Base-by-base conservation (phyloP, 108 stramenopile genomes). In the Nannochloropsis granulata region DNA sequence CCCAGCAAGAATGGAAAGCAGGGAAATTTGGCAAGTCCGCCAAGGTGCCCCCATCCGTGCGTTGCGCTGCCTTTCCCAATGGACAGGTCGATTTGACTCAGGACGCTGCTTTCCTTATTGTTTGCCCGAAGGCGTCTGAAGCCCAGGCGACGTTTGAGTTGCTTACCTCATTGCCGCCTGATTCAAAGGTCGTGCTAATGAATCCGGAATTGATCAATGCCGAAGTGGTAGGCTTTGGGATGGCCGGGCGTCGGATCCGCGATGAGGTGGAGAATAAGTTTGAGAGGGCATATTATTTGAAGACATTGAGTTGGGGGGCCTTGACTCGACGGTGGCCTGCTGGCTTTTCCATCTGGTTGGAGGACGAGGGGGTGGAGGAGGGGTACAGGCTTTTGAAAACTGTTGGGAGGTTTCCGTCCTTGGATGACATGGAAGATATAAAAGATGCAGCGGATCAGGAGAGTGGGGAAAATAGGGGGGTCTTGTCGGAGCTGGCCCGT, bases 161-260 rank as follows among this genome's bases (percentile, higher is more conserved):
- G 21, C 56, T 71, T n/a, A 71, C 56, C 56, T 71, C 56, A 16
- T n/a, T 71, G 21, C 56, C 56, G 21, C 21, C 56, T 16, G 56
- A 71, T n/a, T 16, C 56, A 5, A 71, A 71, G 56, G 91, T 94
- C 13, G 91, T 95, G 24, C 93, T 97, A 86, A 92, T 97, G 13
- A 97, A 97, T 87, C 96, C 96, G n/a, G 85, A 92, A 12, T 84
- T 97, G 78, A 94, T 97, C 21, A 95, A 97, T 90, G 95, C 95
- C 95, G 96, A 94, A 78, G 94, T 94, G 14, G 95, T 95, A 13
- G 96, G 96, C 79, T 97, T 95, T 89, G 96, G 96, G 46, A 92
- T 96, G 94, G 95, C 95, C 16, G 96, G 96, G 23, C 89, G 96
- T 25, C 89, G 93, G 84, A 86, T 95, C 79, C 89, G 94, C 13